Base-by-base conservation (phyloP, 192 early-diverging fungal genomes). In the Coemansia sp. region DNA sequence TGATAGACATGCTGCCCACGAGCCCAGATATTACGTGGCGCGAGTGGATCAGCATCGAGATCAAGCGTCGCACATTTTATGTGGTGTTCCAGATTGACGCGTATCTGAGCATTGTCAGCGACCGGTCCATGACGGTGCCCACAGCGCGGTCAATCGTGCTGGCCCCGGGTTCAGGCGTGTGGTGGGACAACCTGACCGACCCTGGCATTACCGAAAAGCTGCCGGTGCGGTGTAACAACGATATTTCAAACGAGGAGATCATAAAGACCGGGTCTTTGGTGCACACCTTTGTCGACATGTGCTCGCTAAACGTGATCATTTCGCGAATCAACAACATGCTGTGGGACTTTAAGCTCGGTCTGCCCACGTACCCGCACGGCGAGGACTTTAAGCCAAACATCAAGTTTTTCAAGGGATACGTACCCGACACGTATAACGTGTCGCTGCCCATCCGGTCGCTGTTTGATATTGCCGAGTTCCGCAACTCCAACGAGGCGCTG, bases 21-120 rank as follows among this genome's bases (percentile, higher is more conserved):
- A 50, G 49, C 0, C 57, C 61, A 5, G 58, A 58, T 1, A 38
- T 68, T 12, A 50, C 65, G 0, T 76, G 75, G 75, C 52, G 63
- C 4, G 69, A 76, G n/a, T 76, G 75, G 75, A 51, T 67, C 32
- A 49, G 43, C 11, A 38, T 65, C 5, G 75, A 76, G 57, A 38
- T 71, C 12, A 71, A 71, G 62, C 69, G 75, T 17, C 69, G 75
- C 7, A 71, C 62, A 25, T 71, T 68, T 21, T 71, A 58, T 60
- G 62, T 71, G 15, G 61, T 67, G n/a, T 69, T 67, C 21, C 51
- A 62, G 24, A 67, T 70, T 19, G 75, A 76, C 51, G 66, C 60
- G 23, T 76, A 76, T 22, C 65, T 67, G 65, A 47, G 51, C 38
- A 21, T 76, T 39, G 45, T 76, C n/a, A 71, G 65, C 54, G 69